Conservation (phyloP, 2,329 filamentous ascomycete genomes). For the Ceratocystis huliohia region DNA sequence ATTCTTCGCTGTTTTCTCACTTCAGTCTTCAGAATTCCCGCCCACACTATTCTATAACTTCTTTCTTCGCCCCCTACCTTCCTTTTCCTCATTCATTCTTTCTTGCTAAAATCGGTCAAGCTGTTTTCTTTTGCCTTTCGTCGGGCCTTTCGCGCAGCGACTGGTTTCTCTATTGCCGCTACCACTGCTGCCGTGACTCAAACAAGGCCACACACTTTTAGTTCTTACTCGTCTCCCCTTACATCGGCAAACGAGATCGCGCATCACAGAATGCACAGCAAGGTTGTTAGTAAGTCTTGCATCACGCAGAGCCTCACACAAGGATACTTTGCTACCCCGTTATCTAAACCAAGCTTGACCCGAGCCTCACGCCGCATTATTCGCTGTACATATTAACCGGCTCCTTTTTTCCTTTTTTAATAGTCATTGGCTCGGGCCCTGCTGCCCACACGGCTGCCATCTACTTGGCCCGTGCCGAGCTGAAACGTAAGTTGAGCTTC, state of each 20-base stretch:
- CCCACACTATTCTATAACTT: background rate
- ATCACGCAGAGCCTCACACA: background rate
- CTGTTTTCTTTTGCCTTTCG: conserved; percentile 79
- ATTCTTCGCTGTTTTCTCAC: conserved; percentile 2
- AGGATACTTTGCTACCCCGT: too few relatives aligned
- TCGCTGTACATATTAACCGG: background rate
- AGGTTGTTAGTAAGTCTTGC: conserved; percentile 64
- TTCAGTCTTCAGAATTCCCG: too few relatives aligned
- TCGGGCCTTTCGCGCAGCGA: conserved; percentile 62
- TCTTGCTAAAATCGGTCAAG: conserved; percentile 39
- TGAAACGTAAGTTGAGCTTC: conserved; percentile 51
- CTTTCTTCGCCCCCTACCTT: background rate
- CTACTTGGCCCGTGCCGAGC: conserved; percentile 85
- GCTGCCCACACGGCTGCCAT: conserved; percentile 95
- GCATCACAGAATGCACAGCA: conserved; percentile 61
- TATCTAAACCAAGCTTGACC: background rate
- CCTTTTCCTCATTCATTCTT: background rate
- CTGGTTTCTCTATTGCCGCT: conserved; percentile 60
- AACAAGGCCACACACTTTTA: conserved; percentile 6
- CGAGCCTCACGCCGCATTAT: background rate
- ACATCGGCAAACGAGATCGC: conserved; percentile 2
- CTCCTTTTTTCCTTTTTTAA: conserved; percentile 6
- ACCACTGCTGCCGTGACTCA: conserved; percentile 40
- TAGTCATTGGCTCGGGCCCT: conserved; percentile 83
- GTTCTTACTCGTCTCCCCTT: conserved; percentile 4